Percentiles rank a stretch among this genome's conserved stretches.
phyloP scores from a whole-genome alignment of 306 rosid genomes.

The Carpinus viminea region DNA sequence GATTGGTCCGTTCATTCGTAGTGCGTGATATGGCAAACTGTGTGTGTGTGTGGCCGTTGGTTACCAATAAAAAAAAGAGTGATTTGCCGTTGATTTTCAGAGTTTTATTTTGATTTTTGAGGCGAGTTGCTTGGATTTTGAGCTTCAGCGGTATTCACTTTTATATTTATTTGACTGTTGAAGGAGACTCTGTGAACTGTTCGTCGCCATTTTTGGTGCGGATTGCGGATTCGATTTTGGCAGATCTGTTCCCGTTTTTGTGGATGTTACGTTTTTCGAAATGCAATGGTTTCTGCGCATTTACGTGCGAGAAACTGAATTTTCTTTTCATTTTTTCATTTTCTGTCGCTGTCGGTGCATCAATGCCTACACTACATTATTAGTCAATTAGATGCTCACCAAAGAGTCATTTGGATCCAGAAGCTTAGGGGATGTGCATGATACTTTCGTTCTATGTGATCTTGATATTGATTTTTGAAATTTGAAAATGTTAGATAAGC shows the following conservation, averaged over 20 bases:
- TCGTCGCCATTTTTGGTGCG: background rate
- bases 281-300: background rate
- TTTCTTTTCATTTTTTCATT: background rate
- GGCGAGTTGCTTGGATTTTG: background rate
- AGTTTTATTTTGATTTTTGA: background rate
- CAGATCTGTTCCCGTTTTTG: slow-evolving; percentile 38
- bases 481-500: background rate
- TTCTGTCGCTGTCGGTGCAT: background rate
- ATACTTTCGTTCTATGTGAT: background rate
- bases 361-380: background rate
- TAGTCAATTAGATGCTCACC: background rate
- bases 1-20: slow-evolving; percentile 1
- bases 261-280: slow-evolving; percentile 1
- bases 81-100: background rate
- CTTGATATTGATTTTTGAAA: background rate
- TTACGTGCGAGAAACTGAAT: background rate
- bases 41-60: background rate
- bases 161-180: slow-evolving; percentile 9
- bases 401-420: slow-evolving; percentile 18
- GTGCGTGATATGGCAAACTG: background rate
- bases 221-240: slow-evolving; percentile 8
- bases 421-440: background rate
- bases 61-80: background rate
- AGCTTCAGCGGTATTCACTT: background rate
- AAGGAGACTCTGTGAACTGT: slow-evolving; percentile 9